Evolutionary conservation across 495 filamentous ascomycete genomes (phyloP), one percentile per base, ranked within the genome.

Genomic region (Tuber brumale): DNA sequence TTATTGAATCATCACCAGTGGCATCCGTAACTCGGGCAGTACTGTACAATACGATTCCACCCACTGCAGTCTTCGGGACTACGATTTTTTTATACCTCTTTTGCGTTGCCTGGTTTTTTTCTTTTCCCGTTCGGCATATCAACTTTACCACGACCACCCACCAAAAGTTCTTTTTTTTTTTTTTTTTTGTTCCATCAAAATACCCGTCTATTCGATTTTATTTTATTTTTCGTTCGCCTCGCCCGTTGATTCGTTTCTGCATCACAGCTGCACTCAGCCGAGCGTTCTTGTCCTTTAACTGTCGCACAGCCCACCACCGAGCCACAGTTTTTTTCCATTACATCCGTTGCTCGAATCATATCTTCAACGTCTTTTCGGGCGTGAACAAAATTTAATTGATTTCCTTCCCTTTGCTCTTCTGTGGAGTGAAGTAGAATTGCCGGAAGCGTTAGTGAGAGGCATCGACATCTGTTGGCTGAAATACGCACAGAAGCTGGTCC

Each of bases 171-270:
- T 23, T 41, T 84, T 39, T 23, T 41, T 84, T 79, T 69, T 51
- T 75, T 41, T 41, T 84, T 79, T 57, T 57, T 75, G 76, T 78
- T 51, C 51, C 73, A 82, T 80, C 84, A 82, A 82, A 81, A 83
- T 81, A 80, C 75, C 72, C 72, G 73, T 75, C 72, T 75, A 70
- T 72, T 48, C 72, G 57, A 66, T 66, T 66, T 66, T 66, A 66
- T 66, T 66, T 66, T 31, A 66, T 82, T 82, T 76, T 76, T 76
- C 73, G 82, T 83, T 76, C 81, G 79, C 73, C 82, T 82, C 82
- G 83, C 83, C 79, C 75, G 80, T 79, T 79, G 80, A 82, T 81
- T 81, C 81, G 77, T 79, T 71, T 74, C 70, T 74, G 77, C 74
- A 81, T 79, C 73, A 66, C 41, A 79, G 74, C 78, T 80, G 78